Evolutionary conservation across 2,329 filamentous ascomycete genomes (phyloP), one percentile per base, ranked within the genome.

Genomic region (Geoglossum cookeanum): DNA sequence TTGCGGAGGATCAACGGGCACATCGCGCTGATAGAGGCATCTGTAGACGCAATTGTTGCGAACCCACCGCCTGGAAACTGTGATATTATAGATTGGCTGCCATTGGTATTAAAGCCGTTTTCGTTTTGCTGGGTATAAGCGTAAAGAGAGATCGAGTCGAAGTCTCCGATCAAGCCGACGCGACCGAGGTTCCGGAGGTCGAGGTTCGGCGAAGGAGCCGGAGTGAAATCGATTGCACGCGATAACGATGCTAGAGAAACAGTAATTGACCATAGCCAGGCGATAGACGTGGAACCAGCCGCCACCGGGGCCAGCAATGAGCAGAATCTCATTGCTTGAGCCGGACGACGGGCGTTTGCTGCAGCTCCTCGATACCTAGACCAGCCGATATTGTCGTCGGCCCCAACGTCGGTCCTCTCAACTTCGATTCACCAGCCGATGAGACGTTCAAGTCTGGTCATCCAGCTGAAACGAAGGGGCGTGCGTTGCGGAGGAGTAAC

Each of bases 61-160:
- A 96, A 87, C 32, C 82, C 80, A 63, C 90, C 89, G 71, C 95
- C 92, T 3, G 92, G 91, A 62, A 94, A 80, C 56, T 83, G 81
- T 22, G 84, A 80, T 57, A 96, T 78, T 45, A 98, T 78, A 17
- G 87, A 84, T 65, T 90, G 81, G 64, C 83, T 87, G 67, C 86
- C 87, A 74, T 94, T 89, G 59, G 77, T 79, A 64, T 72, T 81
- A 64, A 80, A 78, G 15, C 77, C 71, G 60, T 76, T 74, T 68
- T 91, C 80, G 59, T 75, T 83, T 68, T 98, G 91, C 61, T 85
- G 87, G 65, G 84, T 76, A 65, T 83, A 97, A 66, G 90, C 75
- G 72, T 92, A 97, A 44, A 96, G 74, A 11, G 92, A 96, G 64
- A 97, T 85, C 57, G 89, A 87, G 65, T 87, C 81, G 68, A 95